Conservation (phyloP, 2,329 filamentous ascomycete species). For the Aspergillus piperis region DNA sequence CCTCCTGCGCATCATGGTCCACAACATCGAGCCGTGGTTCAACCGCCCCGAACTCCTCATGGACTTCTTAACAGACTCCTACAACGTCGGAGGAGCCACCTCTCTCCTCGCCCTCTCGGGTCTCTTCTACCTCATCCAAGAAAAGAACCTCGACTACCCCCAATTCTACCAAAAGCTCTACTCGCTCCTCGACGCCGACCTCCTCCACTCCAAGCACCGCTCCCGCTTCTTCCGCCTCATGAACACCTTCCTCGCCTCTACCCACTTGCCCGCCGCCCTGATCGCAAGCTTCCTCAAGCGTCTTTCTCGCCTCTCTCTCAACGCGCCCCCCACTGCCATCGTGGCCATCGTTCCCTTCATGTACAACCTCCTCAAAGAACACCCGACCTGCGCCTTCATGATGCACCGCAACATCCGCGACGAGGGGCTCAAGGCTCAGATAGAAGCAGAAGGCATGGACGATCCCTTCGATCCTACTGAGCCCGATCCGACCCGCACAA, state of each 20-base stretch:
- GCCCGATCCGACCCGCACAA: conserved; percentile 77
- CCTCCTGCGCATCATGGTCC: conserved; percentile 73
- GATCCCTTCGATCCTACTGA: conserved; percentile 80
- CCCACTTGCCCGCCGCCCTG: conserved; percentile 85
- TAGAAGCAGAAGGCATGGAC: conserved; percentile 63
- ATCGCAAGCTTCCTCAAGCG: conserved; percentile 96
- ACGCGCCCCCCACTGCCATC: conserved; percentile 84
- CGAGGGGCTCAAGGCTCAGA: conserved; percentile 56
- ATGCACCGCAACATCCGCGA: conserved; percentile 74
- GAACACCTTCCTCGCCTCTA: conserved; percentile 85
- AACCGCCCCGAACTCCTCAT: conserved; percentile 83
- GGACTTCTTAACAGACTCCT: conserved; percentile 95
- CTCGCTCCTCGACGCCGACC: conserved; percentile 79
- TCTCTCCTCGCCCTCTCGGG: conserved; percentile 88
- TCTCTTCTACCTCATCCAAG: conserved; percentile 90
- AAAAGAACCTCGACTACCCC: conserved; percentile 94
- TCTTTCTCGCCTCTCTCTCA: conserved; percentile 79
- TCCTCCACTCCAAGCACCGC: conserved; percentile 91
- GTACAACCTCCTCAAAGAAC: conserved; percentile 89
- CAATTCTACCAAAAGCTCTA: conserved; percentile 94
- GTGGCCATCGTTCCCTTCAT: conserved; percentile 89
- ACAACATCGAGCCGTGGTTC: conserved; percentile 86
- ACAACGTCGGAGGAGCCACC: conserved; percentile 80
- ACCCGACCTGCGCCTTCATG: conserved; percentile 94
- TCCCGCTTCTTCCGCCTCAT: conserved; percentile 90